These are phyloP conservation scores for Lanzia echinophila DNA, from an alignment of 2,329 filamentous ascomycete species.

Conservation along the genomic window DNA sequence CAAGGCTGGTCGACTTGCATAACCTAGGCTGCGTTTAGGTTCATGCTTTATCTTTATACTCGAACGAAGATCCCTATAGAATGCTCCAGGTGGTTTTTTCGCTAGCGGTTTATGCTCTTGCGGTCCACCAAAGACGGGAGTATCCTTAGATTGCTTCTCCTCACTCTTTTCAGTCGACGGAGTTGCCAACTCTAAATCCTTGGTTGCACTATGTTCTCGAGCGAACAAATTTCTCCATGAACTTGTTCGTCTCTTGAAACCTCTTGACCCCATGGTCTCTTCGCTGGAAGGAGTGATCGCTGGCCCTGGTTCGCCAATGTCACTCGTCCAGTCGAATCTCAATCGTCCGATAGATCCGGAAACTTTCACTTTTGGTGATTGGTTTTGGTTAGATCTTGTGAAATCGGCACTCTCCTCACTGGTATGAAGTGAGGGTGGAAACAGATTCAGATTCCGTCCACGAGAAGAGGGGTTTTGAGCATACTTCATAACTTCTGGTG, in stretches of 20 bases:
- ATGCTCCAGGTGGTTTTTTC: slow-evolving; percentile 21
- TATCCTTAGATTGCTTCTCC: neutral
- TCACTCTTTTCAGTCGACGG: neutral
- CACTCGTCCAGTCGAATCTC: slow-evolving; percentile 17
- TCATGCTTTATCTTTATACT: slow-evolving; percentile 13
- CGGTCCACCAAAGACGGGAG: neutral
- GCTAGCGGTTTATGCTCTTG: slow-evolving; percentile 14
- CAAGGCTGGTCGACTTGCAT: slow-evolving; percentile 6
- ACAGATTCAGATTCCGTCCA: slow-evolving; percentile 3
- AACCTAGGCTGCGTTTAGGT: slow-evolving; percentile 4
- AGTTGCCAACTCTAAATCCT: neutral
- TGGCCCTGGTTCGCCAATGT: slow-evolving; percentile 15
- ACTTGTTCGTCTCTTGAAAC: slow-evolving; percentile 12
- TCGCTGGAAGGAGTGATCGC: slow-evolving; percentile 2
- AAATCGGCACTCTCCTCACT: slow-evolving; percentile 10
- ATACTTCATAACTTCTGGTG: slow-evolving; percentile 18
- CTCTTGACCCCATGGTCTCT: neutral
- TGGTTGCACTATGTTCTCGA: neutral
- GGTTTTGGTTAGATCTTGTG: neutral
- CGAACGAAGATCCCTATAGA: slow-evolving; percentile 21
- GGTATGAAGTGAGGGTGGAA: slow-evolving; percentile 9
- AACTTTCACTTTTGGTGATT: neutral
- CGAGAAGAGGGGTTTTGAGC: neutral
- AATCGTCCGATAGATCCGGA: neutral
- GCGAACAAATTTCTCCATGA: slow-evolving; percentile 16